Base-by-base conservation (phyloP, 768 basidiomycete genomes). In the Termitomyces sp. region DNA sequence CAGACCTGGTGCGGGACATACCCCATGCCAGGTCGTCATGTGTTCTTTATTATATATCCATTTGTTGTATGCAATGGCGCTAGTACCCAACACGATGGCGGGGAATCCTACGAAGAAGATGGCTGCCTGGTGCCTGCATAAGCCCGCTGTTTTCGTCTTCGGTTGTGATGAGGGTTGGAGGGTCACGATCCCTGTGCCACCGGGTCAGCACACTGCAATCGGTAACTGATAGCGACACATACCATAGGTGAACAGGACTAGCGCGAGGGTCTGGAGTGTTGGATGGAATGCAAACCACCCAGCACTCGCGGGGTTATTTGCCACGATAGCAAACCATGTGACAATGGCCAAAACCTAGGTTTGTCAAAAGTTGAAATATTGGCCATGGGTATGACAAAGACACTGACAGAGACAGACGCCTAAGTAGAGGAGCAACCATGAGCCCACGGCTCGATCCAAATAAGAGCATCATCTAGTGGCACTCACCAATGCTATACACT, bases 21-120 rank as follows among this genome's bases (percentile, higher is more conserved):
- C 89, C 4, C 82, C 85, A 71, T 94, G 92, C 89, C 87, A 90
- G 9, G 84, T 81, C 4, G 77, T 79, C 58, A 90, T 87, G 65
- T 93, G 92, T 4, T 73, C 58, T 1, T 76, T 76, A 5, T 62
- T 70, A 51, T 80, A 72, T 0, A 77, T 54, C 42, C 68, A 70
- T 67, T 95, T 95, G 65, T 86, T 84, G 54, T 78, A 79, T 51
- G 78, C 72, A 46, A 94, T 80, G 0, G 86, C 78, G n/a, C 75
- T 67, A 0, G 83, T 80, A 2, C 91, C 92, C 9, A 85, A 45
- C 7, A 81, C 41, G 57, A 92, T 77, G 14, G 77, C 64, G 1
- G 87, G 85, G 35, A 87, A 69, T 3, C 82, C 88, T 19, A 82
- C 37, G 10, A 70, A 68, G 6, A 87, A 69, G 62, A 86, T 82